Percentiles rank a stretch among this genome's conserved stretches.
Conservation (phyloP, 129 eudicot genomes). For the Smallanthus sonchifolius region DNA sequence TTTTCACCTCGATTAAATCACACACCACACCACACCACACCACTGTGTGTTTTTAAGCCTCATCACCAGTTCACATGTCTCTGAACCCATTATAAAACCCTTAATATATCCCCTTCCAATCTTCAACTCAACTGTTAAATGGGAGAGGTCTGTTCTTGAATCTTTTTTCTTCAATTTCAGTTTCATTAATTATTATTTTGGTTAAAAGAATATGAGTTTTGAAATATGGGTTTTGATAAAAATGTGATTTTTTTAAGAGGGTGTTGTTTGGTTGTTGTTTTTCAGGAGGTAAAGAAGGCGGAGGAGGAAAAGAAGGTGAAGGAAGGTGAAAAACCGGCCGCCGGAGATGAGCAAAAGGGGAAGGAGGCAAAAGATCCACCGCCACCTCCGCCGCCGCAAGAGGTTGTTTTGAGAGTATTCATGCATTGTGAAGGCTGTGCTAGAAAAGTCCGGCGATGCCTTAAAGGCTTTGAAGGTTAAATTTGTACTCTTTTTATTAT, state of each 20-base stretch:
- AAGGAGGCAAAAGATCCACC: slow-evolving; percentile 20
- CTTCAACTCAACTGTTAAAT: slow-evolving; percentile 5
- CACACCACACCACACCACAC: slow-evolving; percentile 2
- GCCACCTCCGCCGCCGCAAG: slow-evolving; percentile 50
- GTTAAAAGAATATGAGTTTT: background rate
- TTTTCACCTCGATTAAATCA: slow-evolving; percentile 35
- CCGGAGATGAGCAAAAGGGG: slow-evolving; percentile 35
- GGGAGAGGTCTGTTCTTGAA: slow-evolving; percentile 32
- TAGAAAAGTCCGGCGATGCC: slow-evolving; percentile 72
- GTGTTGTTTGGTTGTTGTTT: background rate
- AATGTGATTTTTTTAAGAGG: background rate
- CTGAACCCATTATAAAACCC: slow-evolving; percentile 8
- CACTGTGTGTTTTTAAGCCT: slow-evolving; percentile 13
- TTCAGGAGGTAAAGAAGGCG: slow-evolving; percentile 31
- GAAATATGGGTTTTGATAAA: background rate
- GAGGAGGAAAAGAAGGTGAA: background rate
- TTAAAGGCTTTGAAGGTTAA: slow-evolving; percentile 75
- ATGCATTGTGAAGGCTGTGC: slow-evolving; percentile 97
- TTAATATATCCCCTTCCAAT: background rate
- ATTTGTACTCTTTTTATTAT: background rate
- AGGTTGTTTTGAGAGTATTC: slow-evolving; percentile 56
- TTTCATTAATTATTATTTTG: background rate
- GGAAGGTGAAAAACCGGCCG: slow-evolving; percentile 29
- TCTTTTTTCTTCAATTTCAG: background rate
- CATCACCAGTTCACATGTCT: background rate